Evolutionary conservation across 208 protist genomes (phyloP), one percentile per base, ranked within the genome.

Genomic region (Acanthamoeba royreba): DNA sequence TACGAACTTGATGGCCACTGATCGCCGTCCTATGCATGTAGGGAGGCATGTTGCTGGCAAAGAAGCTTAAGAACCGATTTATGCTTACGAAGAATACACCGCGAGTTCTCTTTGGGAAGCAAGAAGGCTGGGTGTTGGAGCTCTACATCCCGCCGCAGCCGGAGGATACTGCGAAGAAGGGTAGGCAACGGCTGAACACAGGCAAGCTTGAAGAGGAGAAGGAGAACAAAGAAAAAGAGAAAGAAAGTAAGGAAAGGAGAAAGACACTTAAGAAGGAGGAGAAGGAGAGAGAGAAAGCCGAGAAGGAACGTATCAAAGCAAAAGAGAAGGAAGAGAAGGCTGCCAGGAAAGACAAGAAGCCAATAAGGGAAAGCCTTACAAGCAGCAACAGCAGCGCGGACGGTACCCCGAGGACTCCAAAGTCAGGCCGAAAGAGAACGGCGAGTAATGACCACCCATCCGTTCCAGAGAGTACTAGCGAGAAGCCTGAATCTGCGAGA

Each of bases 61-160:
- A 77, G 63, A 45, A 77, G 63, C 35, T 77, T 38, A 77, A 77
- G 35, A 38, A 77, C n/a, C 63, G 63, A 4, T 38, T 9, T 13
- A 15, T 72, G n/a, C 61, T 72, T n/a, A 72, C 22, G 5, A 86
- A 86, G 46, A 47, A 86, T 19, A 86, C 74, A 15, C 74, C 74
- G 4, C 40, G 74, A 46, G 74, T 86, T 2, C 74, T 86, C 2
- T 86, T 86, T 31, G 74, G 74, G 25, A 86, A 86, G 74, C 74
- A 86, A 33, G 74, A 86, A 33, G 74, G 74, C 3, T 86, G 74
- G 74, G 46, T 86, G 74, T 33, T 86, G 74, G 40, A 86, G 45
- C 46, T 86, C 35, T 86, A 55, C 40, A 55, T 33, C 11, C 38
- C 46, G 22, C 35, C 3, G 46, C 74, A 77, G 11, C 31, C 13